Evolutionary conservation across 1,284 basidiomycete genomes (phyloP).

Genomic region (Cutaneotrichosporon sp.): DNA sequence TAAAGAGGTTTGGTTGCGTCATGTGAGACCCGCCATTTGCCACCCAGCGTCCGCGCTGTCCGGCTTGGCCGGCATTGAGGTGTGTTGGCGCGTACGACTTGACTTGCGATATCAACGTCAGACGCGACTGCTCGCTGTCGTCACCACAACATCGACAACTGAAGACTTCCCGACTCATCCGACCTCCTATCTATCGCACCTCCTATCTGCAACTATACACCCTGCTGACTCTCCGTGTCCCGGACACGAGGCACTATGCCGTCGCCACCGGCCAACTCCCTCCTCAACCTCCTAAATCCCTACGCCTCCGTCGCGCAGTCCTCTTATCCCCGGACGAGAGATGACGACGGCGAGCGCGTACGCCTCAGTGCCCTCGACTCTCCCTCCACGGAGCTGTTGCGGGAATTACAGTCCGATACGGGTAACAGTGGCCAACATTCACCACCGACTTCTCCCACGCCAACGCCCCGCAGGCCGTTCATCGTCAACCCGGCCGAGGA

Average conservation of each 20-base stretch:
- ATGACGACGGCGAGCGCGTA: not conserved
- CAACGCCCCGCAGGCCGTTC: slow-evolving; percentile 14
- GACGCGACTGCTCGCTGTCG: no score
- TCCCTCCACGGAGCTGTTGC: slow-evolving; percentile 38
- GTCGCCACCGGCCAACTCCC: slow-evolving; percentile 41
- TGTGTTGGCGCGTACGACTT: no score
- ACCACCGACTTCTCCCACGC: slow-evolving; percentile 16
- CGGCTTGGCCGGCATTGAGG: no score
- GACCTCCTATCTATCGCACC: not conserved
- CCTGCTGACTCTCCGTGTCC: no score
- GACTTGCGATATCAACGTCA: no score
- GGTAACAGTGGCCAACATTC: not conserved
- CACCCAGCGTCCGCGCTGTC: no score
- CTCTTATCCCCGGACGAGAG: slow-evolving; percentile 59
- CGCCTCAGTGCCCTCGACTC: slow-evolving; percentile 24
- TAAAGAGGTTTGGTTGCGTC: no score
- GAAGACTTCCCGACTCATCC: no score
- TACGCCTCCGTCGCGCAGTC: slow-evolving; percentile 63
- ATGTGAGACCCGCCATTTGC: slow-evolving; percentile 1
- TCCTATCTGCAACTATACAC: not conserved
- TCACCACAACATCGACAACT: not conserved
- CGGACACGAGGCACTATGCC: no score
- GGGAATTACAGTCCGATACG: slow-evolving; percentile 31
- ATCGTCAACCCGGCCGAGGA: slow-evolving; percentile 6
- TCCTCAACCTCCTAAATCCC: slow-evolving; percentile 75